Conservation (phyloP, 1,284 basidiomycete species). For the Coniferiporia sulphurascens region DNA sequence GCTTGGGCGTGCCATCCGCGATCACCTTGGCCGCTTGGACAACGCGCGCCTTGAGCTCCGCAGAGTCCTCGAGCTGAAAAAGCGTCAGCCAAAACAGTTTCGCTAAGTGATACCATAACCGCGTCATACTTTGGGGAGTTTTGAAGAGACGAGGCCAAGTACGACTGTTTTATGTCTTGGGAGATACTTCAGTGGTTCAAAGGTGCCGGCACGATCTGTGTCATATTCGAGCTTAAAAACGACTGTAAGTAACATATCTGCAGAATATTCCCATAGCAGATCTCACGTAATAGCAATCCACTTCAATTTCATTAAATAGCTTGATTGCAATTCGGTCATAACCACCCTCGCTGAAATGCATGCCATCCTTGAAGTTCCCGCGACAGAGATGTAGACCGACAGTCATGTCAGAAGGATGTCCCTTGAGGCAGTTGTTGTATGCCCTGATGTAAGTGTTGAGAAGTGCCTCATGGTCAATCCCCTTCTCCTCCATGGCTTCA, state of each 20-base stretch:
- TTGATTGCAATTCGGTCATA: conserved; percentile 72
- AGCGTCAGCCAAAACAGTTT: neutral
- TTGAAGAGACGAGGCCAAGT: conserved; percentile 71
- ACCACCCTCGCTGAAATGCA: conserved; percentile 68
- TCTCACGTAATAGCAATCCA: conserved; percentile 69
- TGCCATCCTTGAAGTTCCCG: conserved; percentile 70
- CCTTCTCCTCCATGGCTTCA: conserved; percentile 54
- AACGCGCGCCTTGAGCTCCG: conserved; percentile 55
- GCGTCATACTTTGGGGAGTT: conserved; percentile 47
- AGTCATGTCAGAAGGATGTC: conserved; percentile 58
- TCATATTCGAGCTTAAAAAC: conserved; percentile 67
- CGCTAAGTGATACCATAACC: conserved; percentile 3
- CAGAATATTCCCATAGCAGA: conserved; percentile 3
- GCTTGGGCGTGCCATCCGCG: conserved; percentile 45
- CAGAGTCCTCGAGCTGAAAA: conserved; percentile 53
- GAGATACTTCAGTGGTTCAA: conserved; percentile 61
- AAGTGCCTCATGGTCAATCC: conserved; percentile 56
- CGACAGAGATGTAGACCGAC: conserved; percentile 74
- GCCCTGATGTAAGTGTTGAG: conserved; percentile 66
- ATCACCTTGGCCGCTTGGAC: conserved; percentile 59
- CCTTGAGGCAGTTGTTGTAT: conserved; percentile 62
- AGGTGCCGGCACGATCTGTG: conserved; percentile 66
- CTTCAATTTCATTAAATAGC: conserved; percentile 69
- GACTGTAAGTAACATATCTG: conserved; percentile 3
- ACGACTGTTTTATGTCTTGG: conserved; percentile 67